Evolutionary conservation across 331 rosid genomes (phyloP).

Genomic region (Spiraea crenata): DNA sequence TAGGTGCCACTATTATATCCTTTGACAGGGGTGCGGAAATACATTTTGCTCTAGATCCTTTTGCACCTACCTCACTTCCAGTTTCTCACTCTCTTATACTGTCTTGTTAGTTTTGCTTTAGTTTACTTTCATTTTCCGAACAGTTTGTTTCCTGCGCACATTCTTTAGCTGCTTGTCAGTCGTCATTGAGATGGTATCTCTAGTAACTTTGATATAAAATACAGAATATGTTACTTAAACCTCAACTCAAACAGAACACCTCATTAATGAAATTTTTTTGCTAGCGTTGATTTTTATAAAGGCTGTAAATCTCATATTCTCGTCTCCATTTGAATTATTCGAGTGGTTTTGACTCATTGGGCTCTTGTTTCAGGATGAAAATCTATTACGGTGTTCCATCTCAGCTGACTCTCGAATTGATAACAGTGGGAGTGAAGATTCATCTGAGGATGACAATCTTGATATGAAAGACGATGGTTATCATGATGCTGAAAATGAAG

Average conservation of each 20-base stretch:
- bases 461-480: conserved; percentile 83
- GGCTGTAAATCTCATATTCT: background rate
- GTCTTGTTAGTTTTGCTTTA: background rate
- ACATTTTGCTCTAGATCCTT: background rate
- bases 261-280: background rate
- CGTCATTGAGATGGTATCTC: background rate
- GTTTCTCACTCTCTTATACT: background rate
- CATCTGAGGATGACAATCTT: conserved; percentile 75
- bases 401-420: conserved; percentile 93
- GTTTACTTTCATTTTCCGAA: background rate
- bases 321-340: background rate
- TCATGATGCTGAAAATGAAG: conserved; percentile 95
- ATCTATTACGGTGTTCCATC: conserved; percentile 85
- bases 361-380: conserved; percentile 73
- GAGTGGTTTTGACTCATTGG: background rate
- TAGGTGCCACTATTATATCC: background rate
- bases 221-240: background rate
- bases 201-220: background rate
- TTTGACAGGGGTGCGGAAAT: background rate
- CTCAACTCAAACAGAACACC: background rate
- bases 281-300: background rate
- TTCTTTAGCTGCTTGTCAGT: background rate
- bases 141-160: background rate
- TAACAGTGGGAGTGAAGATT: conserved; percentile 89
- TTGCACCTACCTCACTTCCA: background rate